Percentiles rank a stretch among this genome's conserved stretches.
These are phyloP conservation scores for Botrytis hyacinthi DNA, from an alignment of 2,329 filamentous ascomycete species.

Conservation along the genomic window DNA sequence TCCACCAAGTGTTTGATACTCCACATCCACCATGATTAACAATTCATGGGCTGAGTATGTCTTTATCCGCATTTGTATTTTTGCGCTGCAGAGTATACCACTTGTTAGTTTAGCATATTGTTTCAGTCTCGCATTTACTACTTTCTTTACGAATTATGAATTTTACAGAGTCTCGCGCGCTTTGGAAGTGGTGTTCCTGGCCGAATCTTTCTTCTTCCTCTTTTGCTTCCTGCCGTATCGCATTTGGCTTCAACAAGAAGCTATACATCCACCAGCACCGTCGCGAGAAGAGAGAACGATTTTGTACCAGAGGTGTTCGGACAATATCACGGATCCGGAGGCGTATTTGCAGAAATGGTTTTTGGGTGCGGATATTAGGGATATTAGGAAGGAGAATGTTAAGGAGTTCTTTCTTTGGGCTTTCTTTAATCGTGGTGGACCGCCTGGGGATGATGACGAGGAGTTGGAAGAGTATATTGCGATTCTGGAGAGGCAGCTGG, in stretches of 20 bases:
- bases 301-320: conserved; percentile 51
- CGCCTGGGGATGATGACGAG: conserved; percentile 47
- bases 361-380: conserved; percentile 48
- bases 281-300: conserved; percentile 46
- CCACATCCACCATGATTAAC: conserved; percentile 37
- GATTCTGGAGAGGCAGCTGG: conserved; percentile 51
- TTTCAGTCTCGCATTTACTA: conserved; percentile 36
- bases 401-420: conserved; percentile 62
- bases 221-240: conserved; percentile 53
- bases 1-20: background rate
- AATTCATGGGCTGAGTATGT: conserved; percentile 36
- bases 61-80: conserved; percentile 48
- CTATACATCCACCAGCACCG: conserved; percentile 48
- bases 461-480: conserved; percentile 56
- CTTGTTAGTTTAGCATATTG: conserved; percentile 50
- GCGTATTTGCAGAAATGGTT: conserved; percentile 59
- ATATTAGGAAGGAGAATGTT: conserved; percentile 58
- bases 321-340: conserved; percentile 52
- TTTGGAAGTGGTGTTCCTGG: conserved; percentile 44
- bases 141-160: conserved; percentile 37
- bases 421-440: conserved; percentile 50
- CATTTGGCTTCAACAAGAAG: conserved; percentile 50
- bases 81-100: conserved; percentile 48
- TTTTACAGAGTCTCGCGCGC: conserved; percentile 34
- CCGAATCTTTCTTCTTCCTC: conserved; percentile 56